Evolutionary conservation across 345 rosid species (phyloP), one percentile per base, ranked within the genome.

Genomic region (Rubroshorea leprosula): DNA sequence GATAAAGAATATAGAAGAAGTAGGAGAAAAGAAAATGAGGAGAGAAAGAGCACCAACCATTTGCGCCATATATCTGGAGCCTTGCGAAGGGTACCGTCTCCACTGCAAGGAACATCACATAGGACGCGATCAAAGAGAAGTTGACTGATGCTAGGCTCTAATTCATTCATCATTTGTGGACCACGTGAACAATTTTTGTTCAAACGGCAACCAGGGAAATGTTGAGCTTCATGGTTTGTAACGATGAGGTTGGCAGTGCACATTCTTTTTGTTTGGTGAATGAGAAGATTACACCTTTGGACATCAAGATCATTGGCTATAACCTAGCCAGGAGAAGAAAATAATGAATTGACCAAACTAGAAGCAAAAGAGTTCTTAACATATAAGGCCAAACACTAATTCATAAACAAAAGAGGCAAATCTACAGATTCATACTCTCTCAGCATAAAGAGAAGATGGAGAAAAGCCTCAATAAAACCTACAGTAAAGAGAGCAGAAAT

Each of bases 41-140:
- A 50, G 54, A 50, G 54, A 21, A 21, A 45, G 35, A 50, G 41
- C 7, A 38, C 67, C 23, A 57, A 84, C 99, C 97, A 93, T 86
- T 87, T 93, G 61, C 97, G 75, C 99, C 97, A 93, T 45, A 93
- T 77, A 76, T 82, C 97, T 3, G 97, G 99, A 77, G 99, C 96
- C 80, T 93, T 93, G 73, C 96, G 89, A 25, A 89, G 84, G 51
- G 99, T 89, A 38, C 97, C 96, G 73, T 89, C 99, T 61, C 97
- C 97, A 64, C 99, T 89, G 80, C 97, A 89, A 12, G 97, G 97
- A 67, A 93, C 99, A 61, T 93, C 99, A 29, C 97, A 93, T 27
- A 93, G 60, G 61, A 93, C 95, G 49, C 97, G 94, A 60, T 93
- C 95, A 81, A 93, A 93, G 13, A 81, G 70, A 55, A 85, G 91